A percentile compares a stretch with the other conserved stretches of the same genome.
Evolutionary conservation across 495 filamentous ascomycete species (phyloP).

Genomic region (Cercophora samala): DNA sequence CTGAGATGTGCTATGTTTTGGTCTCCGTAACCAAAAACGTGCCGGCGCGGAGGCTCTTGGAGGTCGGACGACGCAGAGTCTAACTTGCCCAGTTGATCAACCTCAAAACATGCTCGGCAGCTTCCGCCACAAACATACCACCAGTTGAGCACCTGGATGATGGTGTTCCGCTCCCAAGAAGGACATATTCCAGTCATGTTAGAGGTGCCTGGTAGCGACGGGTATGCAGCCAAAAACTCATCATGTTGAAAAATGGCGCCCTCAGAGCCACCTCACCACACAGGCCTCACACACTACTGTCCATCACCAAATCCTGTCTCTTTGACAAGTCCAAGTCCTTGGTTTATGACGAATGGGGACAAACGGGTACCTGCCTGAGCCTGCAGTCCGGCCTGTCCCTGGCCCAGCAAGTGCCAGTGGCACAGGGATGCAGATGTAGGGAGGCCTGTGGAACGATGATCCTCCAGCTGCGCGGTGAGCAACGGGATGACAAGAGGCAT

Average conservation of each 20-base stretch:
- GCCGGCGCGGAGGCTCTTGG: background rate
- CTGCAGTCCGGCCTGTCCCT: background rate
- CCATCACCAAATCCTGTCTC: background rate
- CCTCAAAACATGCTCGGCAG: constrained; percentile 9
- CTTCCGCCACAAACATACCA: background rate
- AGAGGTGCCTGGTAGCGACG: no score
- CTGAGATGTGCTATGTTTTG: background rate
- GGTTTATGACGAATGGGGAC: background rate
- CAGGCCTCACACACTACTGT: background rate
- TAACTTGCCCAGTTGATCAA: background rate
- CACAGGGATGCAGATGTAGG: background rate
- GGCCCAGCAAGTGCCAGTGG: background rate
- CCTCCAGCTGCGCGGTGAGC: background rate
- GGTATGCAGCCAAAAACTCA: background rate
- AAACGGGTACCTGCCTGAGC: background rate
- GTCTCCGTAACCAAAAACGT: background rate
- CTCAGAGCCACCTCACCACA: background rate
- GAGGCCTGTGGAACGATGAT: constrained; percentile 2
- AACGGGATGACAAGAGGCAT: background rate
- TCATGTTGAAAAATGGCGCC: background rate
- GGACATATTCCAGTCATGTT: background rate
- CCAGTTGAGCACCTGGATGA: background rate
- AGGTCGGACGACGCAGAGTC: background rate
- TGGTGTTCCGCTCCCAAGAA: background rate
- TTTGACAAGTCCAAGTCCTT: background rate